These are phyloP conservation scores for Chenopodium formosanum DNA, from an alignment of 148 eudicot genomes.

Conservation along the genomic window DNA sequence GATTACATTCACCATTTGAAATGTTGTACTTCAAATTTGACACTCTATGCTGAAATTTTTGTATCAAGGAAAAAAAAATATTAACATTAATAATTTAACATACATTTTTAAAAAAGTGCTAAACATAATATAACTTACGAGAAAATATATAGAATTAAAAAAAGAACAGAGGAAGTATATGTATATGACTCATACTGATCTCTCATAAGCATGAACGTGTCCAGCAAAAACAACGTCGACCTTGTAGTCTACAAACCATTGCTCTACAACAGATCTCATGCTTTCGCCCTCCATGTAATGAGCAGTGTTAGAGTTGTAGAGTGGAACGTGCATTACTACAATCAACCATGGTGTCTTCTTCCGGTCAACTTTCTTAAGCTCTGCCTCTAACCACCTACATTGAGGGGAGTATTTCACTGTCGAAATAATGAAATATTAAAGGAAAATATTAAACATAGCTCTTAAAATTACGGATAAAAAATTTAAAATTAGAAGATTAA, in stretches of 20 bases:
- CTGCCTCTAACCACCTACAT: slow-evolving; percentile 49
- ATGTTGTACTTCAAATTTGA: slow-evolving; percentile 57
- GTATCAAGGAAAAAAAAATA: background rate
- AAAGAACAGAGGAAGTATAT: no score
- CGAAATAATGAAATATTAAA: background rate
- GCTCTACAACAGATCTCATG: slow-evolving; percentile 56
- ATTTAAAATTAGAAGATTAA: no score
- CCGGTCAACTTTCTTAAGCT: slow-evolving; percentile 53
- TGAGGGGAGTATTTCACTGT: slow-evolving; percentile 71
- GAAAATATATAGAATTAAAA: no score
- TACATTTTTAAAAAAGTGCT: no score
- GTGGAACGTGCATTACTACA: slow-evolving; percentile 63
- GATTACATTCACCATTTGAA: slow-evolving; percentile 40
- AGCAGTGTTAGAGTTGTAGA: slow-evolving; percentile 56
- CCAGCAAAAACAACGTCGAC: slow-evolving; percentile 71
- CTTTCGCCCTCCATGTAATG: slow-evolving; percentile 80
- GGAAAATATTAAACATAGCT: background rate
- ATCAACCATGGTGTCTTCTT: slow-evolving; percentile 72
- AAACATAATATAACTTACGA: no score
- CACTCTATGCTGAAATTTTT: slow-evolving; percentile 52
- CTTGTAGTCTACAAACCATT: slow-evolving; percentile 53
- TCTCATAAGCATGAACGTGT: slow-evolving; percentile 73
- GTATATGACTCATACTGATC: slow-evolving; percentile 41
- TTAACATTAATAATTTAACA: background rate
- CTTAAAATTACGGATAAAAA: background rate